Percentiles rank a stretch among this genome's conserved stretches.
These are phyloP conservation scores for Agaricus subrufescens DNA, from an alignment of 768 basidiomycete genomes.

Conservation along the genomic window DNA sequence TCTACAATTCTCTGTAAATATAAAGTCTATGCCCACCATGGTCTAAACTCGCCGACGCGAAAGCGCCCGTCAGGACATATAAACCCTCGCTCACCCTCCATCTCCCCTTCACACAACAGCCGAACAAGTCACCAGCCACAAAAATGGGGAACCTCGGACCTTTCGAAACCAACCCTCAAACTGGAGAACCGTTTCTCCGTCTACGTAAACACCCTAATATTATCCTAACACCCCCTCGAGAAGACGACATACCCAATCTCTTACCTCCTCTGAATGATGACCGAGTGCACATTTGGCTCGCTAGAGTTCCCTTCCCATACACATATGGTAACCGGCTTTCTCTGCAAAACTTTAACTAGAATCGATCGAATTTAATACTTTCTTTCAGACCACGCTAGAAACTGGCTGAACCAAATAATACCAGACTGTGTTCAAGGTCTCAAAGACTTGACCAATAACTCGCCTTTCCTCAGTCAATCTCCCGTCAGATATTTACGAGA, in stretches of 20 bases:
- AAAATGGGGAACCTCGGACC: constrained; percentile 13
- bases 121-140: no score
- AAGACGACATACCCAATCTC: constrained; percentile 33
- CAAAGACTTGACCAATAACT: constrained; percentile 24
- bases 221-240: constrained; percentile 56
- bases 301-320: constrained; percentile 45
- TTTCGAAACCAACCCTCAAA: constrained; percentile 26
- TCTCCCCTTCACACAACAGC: no score
- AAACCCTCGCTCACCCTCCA: no score
- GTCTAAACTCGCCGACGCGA: no score
- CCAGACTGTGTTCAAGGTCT: constrained; percentile 24
- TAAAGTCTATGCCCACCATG: no score
- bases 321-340: constrained; percentile 19
- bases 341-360: no score
- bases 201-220: constrained; percentile 47
- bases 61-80: no score
- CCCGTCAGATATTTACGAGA: constrained; percentile 53
- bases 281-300: neutral
- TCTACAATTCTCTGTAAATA: no score
- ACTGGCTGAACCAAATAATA: constrained; percentile 23
- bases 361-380: neutral
- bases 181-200: constrained; percentile 44
- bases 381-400: constrained; percentile 29
- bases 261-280: neutral
- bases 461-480: constrained; percentile 34